Evolutionary conservation across 768 basidiomycete genomes (phyloP).

Genomic region (Rhodosporidiobolus odoratus): DNA sequence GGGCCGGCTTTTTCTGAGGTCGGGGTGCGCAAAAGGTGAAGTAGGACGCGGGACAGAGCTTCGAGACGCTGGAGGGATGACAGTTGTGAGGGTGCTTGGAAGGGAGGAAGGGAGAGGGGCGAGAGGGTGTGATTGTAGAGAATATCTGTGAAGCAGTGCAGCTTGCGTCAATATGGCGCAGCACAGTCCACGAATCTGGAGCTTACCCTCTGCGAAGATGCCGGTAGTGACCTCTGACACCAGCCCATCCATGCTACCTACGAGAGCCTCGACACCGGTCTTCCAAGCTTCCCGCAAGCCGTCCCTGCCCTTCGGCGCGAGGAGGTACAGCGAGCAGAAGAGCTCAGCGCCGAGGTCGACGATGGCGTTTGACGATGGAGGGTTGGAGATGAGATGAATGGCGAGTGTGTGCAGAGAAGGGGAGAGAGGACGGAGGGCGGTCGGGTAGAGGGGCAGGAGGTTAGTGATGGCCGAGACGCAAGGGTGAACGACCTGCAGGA

Average conservation of each 20-base stretch:
- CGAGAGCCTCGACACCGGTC: conserved; percentile 31
- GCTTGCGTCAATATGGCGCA: no score
- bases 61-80: conserved; percentile 30
- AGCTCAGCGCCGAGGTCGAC: conserved; percentile 20
- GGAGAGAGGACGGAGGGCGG: conserved; percentile 30
- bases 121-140: conserved; percentile 29
- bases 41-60: conserved; percentile 11
- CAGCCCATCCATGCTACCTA: conserved; percentile 18
- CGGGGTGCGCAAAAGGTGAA: conserved; percentile 25
- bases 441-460: conserved; percentile 36
- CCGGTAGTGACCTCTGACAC: background rate
- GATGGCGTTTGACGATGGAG: background rate
- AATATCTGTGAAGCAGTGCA: conserved; percentile 10
- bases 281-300: conserved; percentile 36
- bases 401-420: conserved; percentile 32
- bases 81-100: background rate
- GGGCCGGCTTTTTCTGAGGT: conserved; percentile 25
- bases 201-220: conserved; percentile 33
- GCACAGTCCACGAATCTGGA: background rate
- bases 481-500: conserved; percentile 16
- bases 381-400: conserved; percentile 12
- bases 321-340: conserved; percentile 34
- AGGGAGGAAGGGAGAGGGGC: conserved; percentile 26
- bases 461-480: conserved; percentile 22
- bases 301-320: conserved; percentile 33